A percentile compares a stretch with the other conserved stretches of the same genome.
phyloP scores from a whole-genome alignment of 2,329 filamentous ascomycete species.

The Hypoxylon sp. region DNA sequence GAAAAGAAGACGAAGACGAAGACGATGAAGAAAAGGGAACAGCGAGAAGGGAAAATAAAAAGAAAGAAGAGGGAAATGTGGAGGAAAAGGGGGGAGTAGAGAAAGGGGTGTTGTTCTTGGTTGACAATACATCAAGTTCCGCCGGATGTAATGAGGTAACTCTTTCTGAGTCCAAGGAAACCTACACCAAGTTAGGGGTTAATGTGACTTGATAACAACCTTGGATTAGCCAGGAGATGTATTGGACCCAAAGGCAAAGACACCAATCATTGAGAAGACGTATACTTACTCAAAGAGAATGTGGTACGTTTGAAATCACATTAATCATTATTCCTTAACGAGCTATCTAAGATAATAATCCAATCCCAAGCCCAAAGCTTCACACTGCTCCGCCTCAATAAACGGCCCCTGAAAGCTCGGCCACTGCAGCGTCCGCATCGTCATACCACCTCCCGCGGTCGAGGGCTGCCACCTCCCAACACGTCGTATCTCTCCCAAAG shows the following conservation, averaged over 20 bases:
- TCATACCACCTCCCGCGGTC: constrained; percentile 54
- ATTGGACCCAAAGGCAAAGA: no score
- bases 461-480: constrained; percentile 56
- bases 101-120: no score
- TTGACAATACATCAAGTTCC: no score
- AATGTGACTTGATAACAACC: no score
- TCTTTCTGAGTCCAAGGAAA: no score
- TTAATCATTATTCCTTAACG: background rate
- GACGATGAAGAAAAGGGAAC: no score
- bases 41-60: background rate
- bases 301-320: background rate
- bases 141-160: no score
- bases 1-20: background rate
- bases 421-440: constrained; percentile 62
- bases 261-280: no score
- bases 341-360: constrained; percentile 50
- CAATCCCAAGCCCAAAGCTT: constrained; percentile 60
- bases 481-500: constrained; percentile 43
- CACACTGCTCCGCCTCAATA: constrained; percentile 65
- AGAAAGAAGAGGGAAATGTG: background rate
- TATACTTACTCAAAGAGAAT: background rate
- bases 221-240: no score
- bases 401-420: constrained; percentile 57
- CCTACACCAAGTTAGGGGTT: no score
- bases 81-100: background rate